phyloP scores from a whole-genome alignment of 2,329 filamentous ascomycete genomes.

The Chaetomiaceae sp. region DNA sequence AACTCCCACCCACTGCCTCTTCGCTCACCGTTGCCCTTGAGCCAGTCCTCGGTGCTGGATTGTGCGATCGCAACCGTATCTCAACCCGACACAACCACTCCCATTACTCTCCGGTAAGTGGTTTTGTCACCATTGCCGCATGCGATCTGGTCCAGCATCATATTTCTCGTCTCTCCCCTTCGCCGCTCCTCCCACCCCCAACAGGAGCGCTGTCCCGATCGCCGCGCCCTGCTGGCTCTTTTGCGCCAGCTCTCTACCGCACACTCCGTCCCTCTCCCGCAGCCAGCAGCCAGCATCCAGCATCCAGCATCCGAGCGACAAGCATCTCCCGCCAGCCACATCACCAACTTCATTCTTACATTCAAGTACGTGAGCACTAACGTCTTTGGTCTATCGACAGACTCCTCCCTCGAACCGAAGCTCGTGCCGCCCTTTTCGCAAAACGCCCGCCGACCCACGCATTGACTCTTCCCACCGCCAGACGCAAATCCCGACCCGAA shows the following conservation, averaged over 20 bases:
- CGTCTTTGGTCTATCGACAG: conserved; percentile 1
- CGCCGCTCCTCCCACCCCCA: conserved; percentile 17
- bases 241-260: no score
- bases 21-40: conserved; percentile 24
- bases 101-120: conserved; percentile 35
- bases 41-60: no score
- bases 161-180: conserved; percentile 10
- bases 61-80: conserved; percentile 26
- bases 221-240: not conserved
- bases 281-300: no score
- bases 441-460: not conserved
- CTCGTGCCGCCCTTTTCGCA: not conserved
- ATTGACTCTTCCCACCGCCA: conserved; percentile 16
- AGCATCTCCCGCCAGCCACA: no score
- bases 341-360: no score
- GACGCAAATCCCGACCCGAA: conserved; percentile 18
- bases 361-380: conserved; percentile 7
- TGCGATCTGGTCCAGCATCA: conserved; percentile 34
- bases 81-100: conserved; percentile 32
- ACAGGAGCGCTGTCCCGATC: not conserved
- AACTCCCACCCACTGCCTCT: conserved; percentile 17
- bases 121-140: conserved; percentile 27
- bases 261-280: no score
- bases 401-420: conserved; percentile 5
- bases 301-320: no score